Percentiles rank a stretch among this genome's conserved stretches.
Conservation (phyloP, 257 asterid genomes). For the Petrea volubilis region DNA sequence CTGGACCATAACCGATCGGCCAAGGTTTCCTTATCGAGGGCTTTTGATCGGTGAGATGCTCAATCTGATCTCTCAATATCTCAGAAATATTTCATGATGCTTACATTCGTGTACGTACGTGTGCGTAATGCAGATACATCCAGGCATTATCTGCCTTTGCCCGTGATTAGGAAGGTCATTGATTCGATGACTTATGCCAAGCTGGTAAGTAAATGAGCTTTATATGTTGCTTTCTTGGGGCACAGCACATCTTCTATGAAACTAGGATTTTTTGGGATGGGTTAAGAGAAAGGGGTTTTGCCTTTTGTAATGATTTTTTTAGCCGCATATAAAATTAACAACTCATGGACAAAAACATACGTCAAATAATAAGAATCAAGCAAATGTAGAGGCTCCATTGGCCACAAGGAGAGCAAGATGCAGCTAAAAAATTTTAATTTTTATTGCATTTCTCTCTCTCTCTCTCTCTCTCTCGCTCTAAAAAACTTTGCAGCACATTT, state of each 20-base stretch:
- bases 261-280: neutral
- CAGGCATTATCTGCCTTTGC: slow-evolving; percentile 78
- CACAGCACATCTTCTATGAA: neutral
- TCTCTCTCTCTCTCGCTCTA: too few relatives aligned
- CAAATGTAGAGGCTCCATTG: neutral
- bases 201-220: slow-evolving; percentile 51
- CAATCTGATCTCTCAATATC: slow-evolving; percentile 8
- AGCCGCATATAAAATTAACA: neutral
- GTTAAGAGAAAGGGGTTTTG: neutral
- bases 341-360: neutral
- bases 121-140: slow-evolving; percentile 67
- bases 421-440: too few relatives aligned
- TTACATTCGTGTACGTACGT: neutral
- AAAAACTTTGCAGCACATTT: too few relatives aligned
- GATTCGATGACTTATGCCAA: slow-evolving; percentile 93
- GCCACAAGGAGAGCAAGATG: too few relatives aligned
- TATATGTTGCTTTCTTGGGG: neutral
- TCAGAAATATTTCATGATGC: slow-evolving; percentile 2
- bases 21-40: slow-evolving; percentile 89
- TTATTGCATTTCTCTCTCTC: too few relatives aligned
- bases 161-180: slow-evolving; percentile 82
- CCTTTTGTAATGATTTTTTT: neutral
- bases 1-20: slow-evolving; percentile 78
- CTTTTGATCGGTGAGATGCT: slow-evolving; percentile 74
- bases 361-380: neutral